These are phyloP conservation scores for Solanum chilense DNA, from an alignment of 257 asterid species.

Conservation along the genomic window DNA sequence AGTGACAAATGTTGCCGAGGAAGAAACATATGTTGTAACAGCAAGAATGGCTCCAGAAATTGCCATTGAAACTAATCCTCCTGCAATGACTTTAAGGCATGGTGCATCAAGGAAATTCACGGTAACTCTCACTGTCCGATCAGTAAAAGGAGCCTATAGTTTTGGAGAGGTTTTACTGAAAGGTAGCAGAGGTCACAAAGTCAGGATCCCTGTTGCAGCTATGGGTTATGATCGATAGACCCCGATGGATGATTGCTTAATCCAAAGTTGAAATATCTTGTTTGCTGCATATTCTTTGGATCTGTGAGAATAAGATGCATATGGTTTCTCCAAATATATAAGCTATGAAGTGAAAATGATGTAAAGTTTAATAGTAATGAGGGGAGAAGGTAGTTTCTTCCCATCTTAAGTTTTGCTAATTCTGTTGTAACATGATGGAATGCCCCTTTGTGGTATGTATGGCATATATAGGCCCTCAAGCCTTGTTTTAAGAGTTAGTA, in stretches of 20 bases:
- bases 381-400: constrained; percentile 28
- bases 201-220: constrained; percentile 75
- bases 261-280: background rate
- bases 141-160: constrained; percentile 72
- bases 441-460: constrained; percentile 18
- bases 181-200: constrained; percentile 93
- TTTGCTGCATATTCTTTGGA: constrained; percentile 31
- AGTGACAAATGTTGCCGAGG: constrained; percentile 72
- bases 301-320: constrained; percentile 25
- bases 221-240: constrained; percentile 63
- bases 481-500: background rate
- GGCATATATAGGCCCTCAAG: constrained; percentile 11
- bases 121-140: constrained; percentile 63
- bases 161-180: constrained; percentile 82
- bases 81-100: constrained; percentile 89
- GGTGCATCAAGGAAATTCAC: constrained; percentile 57
- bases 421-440: constrained; percentile 35
- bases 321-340: constrained; percentile 15
- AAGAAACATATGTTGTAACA: constrained; percentile 80
- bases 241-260: background rate
- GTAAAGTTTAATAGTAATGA: constrained; percentile 33
- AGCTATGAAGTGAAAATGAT: constrained; percentile 3
- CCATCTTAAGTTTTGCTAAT: constrained; percentile 41
- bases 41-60: constrained; percentile 87
- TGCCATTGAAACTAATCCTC: constrained; percentile 81